phyloP scores from a whole-genome alignment of 2,329 filamentous ascomycete genomes.

The Trichoderma harzianum region DNA sequence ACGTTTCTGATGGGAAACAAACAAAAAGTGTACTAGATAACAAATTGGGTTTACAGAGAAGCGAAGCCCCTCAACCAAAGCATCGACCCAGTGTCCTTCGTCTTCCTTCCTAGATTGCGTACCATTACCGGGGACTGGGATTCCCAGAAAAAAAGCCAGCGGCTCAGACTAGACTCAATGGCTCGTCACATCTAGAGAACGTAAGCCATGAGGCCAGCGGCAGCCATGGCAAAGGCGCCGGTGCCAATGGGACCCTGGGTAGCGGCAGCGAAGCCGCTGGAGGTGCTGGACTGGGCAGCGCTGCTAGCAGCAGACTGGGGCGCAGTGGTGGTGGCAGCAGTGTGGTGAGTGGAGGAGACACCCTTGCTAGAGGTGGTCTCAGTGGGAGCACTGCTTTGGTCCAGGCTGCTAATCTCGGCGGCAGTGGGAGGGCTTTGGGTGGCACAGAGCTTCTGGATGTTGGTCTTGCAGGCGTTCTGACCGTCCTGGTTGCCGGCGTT shows the following conservation, averaged over 20 bases:
- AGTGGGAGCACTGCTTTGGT: conserved; percentile 13
- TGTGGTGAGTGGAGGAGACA: conserved; percentile 25
- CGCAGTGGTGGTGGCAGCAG: conserved; percentile 16
- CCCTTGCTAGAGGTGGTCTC: conserved; percentile 26
- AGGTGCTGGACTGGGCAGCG: conserved; percentile 33
- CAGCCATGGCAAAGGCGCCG: conserved; percentile 42
- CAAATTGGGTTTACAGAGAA: conserved; percentile 33
- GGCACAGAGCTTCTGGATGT: conserved; percentile 49
- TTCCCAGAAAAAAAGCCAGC: neutral
- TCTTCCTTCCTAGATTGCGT: neutral
- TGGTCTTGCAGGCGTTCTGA: conserved; percentile 47
- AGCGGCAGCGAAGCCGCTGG: conserved; percentile 36
- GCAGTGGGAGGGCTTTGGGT: conserved; percentile 34
- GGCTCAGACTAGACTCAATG: conserved; percentile 22
- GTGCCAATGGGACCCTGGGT: conserved; percentile 44
- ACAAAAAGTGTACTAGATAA: conserved; percentile 30
- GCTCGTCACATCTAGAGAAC: conserved; percentile 39
- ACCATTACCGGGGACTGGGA: conserved; percentile 21
- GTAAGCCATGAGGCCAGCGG: conserved; percentile 52
- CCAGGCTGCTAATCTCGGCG: conserved; percentile 23
- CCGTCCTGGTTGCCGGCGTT: conserved; percentile 41
- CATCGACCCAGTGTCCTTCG: conserved; percentile 16
- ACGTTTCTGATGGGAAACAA: conserved; percentile 16
- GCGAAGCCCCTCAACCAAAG: conserved; percentile 24
- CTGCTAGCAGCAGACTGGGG: conserved; percentile 21